Evolutionary conservation across 2,329 filamentous ascomycete genomes (phyloP).

Genomic region (Xylariaceae sp.): DNA sequence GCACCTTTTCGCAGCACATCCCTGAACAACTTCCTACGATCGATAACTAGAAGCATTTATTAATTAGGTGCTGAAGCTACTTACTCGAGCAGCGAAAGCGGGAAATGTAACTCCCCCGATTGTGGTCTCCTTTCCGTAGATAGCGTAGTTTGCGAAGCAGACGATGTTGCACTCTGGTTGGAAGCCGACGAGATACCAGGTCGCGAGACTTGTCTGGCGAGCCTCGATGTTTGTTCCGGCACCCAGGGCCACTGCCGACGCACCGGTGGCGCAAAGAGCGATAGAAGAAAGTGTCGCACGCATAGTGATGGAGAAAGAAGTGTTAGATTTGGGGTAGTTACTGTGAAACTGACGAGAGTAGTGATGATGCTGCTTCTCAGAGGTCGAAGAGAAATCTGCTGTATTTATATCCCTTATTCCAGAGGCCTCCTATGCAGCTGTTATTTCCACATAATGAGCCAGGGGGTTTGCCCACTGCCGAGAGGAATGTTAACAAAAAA

Average conservation of each 20-base stretch:
- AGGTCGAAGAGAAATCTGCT: too few relatives aligned
- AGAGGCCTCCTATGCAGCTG: too few relatives aligned
- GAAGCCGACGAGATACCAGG: slow-evolving; percentile 5
- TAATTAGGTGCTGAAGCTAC: neutral
- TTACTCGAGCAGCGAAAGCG: slow-evolving; percentile 13
- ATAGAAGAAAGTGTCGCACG: neutral
- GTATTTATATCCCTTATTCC: too few relatives aligned
- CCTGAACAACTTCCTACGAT: too few relatives aligned
- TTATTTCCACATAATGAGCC: too few relatives aligned
- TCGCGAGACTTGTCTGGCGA: neutral
- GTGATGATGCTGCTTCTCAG: too few relatives aligned
- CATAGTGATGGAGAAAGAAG: slow-evolving; percentile 2
- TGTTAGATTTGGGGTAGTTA: too few relatives aligned
- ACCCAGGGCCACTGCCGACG: slow-evolving; percentile 1
- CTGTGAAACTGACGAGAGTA: too few relatives aligned
- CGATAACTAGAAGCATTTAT: too few relatives aligned
- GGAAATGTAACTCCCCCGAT: slow-evolving; percentile 13
- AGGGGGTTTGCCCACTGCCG: too few relatives aligned
- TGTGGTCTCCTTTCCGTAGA: slow-evolving; percentile 1
- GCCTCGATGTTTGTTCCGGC: neutral
- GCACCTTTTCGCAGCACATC: too few relatives aligned
- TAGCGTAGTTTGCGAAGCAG: neutral
- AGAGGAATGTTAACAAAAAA: too few relatives aligned
- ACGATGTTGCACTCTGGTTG: neutral
- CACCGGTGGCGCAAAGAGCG: slow-evolving; percentile 4